These are phyloP conservation scores for Hypomyces perniciosus DNA, from an alignment of 2,329 filamentous ascomycete genomes.

Conservation along the genomic window DNA sequence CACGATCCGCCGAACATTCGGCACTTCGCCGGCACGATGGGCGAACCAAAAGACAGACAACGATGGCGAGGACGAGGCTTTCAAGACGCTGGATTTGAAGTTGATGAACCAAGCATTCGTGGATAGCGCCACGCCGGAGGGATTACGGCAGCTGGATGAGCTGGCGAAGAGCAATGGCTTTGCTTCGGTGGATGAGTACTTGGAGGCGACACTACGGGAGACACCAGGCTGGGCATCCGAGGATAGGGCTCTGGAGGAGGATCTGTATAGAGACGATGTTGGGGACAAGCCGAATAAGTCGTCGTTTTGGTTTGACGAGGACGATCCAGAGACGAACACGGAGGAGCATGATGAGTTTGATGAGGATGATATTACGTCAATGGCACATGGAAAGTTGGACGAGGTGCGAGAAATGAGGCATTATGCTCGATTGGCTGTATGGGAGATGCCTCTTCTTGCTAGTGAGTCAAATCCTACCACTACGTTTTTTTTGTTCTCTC, in stretches of 20 bases:
- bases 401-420: slow-evolving; percentile 82
- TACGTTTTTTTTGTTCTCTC: background rate
- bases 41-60: slow-evolving; percentile 19
- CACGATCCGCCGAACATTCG: slow-evolving; percentile 24
- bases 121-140: slow-evolving; percentile 26
- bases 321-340: slow-evolving; percentile 41
- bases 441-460: slow-evolving; percentile 89
- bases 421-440: slow-evolving; percentile 79
- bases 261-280: slow-evolving; percentile 25
- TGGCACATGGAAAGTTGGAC: slow-evolving; percentile 82
- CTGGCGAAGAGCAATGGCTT: slow-evolving; percentile 31
- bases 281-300: slow-evolving; percentile 30
- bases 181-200: slow-evolving; percentile 28
- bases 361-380: slow-evolving; percentile 75
- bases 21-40: slow-evolving; percentile 26
- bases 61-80: slow-evolving; percentile 18
- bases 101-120: slow-evolving; percentile 25
- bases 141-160: slow-evolving; percentile 28
- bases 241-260: slow-evolving; percentile 27
- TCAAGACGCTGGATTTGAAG: slow-evolving; percentile 24
- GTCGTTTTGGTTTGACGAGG: slow-evolving; percentile 45
- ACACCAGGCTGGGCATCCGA: slow-evolving; percentile 26
- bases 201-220: slow-evolving; percentile 23
- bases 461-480: slow-evolving; percentile 52
- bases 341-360: slow-evolving; percentile 59